These are phyloP conservation scores for Luffa acutangula DNA, from an alignment of 306 rosid genomes.

Conservation along the genomic window DNA sequence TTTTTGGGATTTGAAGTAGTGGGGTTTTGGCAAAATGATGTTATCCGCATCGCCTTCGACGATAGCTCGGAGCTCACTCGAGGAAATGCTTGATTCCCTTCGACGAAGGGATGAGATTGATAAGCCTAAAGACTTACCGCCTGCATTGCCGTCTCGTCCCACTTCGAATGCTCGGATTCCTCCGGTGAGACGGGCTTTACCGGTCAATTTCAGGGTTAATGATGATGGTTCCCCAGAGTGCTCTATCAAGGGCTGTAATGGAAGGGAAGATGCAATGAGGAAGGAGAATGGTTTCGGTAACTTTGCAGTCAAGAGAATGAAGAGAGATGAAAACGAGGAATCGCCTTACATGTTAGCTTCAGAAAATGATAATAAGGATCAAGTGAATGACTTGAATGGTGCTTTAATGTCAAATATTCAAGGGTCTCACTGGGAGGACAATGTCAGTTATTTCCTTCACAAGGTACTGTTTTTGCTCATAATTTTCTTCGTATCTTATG, in stretches of 20 bases:
- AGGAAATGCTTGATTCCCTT: slow-evolving; percentile 92
- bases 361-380: slow-evolving; percentile 22
- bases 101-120: slow-evolving; percentile 63
- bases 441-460: slow-evolving; percentile 63
- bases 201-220: slow-evolving; percentile 36
- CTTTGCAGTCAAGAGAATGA: slow-evolving; percentile 53
- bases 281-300: slow-evolving; percentile 33
- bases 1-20: slow-evolving; percentile 12
- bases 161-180: slow-evolving; percentile 66
- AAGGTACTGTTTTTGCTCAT: slow-evolving; percentile 42
- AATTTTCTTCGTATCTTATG: not conserved
- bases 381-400: slow-evolving; percentile 14
- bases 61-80: slow-evolving; percentile 73
- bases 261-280: slow-evolving; percentile 37
- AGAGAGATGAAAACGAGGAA: slow-evolving; percentile 32
- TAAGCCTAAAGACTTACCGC: slow-evolving; percentile 77
- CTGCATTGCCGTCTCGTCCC: slow-evolving; percentile 93
- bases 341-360: slow-evolving; percentile 48
- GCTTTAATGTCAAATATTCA: slow-evolving; percentile 16
- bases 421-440: slow-evolving; percentile 45
- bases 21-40: slow-evolving; percentile 36
- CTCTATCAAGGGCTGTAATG: slow-evolving; percentile 16
- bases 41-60: slow-evolving; percentile 49
- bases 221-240: slow-evolving; percentile 18
- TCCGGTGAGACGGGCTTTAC: slow-evolving; percentile 54